Conservation (phyloP, 306 rosid species). For the Luffa aegyptiaca region DNA sequence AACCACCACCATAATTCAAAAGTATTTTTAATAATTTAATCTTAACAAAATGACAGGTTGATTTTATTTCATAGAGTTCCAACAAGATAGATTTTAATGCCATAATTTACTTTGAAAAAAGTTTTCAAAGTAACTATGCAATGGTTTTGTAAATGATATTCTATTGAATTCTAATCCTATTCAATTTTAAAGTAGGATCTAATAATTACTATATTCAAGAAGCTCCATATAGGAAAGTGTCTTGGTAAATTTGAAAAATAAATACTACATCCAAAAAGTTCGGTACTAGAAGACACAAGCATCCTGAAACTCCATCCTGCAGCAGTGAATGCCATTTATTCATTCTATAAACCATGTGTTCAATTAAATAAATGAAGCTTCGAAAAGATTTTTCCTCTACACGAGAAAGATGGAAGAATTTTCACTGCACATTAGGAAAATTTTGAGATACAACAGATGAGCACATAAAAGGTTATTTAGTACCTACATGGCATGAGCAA, state of each 20-base stretch:
- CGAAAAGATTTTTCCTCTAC: not conserved
- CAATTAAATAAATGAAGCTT: not conserved
- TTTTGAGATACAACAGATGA: not conserved
- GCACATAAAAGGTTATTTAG: not conserved
- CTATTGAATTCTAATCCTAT: too few relatives aligned
- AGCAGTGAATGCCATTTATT: not conserved
- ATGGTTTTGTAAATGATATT: too few relatives aligned
- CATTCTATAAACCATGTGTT: not conserved
- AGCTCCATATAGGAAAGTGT: too few relatives aligned
- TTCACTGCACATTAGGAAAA: not conserved
- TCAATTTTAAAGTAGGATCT: too few relatives aligned
- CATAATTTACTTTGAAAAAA: too few relatives aligned
- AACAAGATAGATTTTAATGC: too few relatives aligned
- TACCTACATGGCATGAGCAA: not conserved
- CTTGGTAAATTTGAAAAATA: too few relatives aligned
- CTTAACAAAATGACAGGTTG: not conserved
- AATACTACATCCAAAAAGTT: not conserved
- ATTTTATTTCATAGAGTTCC: too few relatives aligned
- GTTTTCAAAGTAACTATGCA: too few relatives aligned
- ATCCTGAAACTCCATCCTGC: not conserved
- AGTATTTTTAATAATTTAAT: too few relatives aligned
- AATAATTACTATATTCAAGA: too few relatives aligned
- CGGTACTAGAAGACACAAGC: not conserved
- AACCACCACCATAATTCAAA: too few relatives aligned
- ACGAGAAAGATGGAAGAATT: not conserved